These are phyloP conservation scores for Metschnikowia corniflorae DNA, from an alignment of 805 yeast species.

Conservation along the genomic window DNA sequence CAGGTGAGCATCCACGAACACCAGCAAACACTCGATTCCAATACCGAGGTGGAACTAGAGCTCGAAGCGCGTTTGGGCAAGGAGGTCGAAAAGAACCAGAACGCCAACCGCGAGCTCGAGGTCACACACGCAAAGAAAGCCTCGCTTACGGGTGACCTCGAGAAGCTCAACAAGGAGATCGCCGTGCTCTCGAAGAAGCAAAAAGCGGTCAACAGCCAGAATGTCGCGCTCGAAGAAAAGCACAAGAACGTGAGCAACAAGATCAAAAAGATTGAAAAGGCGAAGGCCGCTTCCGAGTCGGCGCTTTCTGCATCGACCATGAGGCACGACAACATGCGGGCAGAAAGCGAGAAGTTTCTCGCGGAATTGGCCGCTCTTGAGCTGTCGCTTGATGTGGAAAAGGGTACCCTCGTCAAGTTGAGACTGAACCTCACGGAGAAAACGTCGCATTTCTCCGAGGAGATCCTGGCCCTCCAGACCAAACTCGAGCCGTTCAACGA, in stretches of 20 bases:
- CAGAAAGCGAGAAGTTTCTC: slow-evolving; percentile 43
- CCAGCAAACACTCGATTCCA: slow-evolving; percentile 36
- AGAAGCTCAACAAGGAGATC: slow-evolving; percentile 20
- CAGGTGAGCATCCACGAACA: slow-evolving; percentile 50
- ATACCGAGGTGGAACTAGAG: slow-evolving; percentile 35
- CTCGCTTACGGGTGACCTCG: slow-evolving; percentile 13
- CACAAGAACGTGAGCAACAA: slow-evolving; percentile 60
- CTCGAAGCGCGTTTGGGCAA: slow-evolving; percentile 39
- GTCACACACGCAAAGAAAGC: slow-evolving; percentile 33
- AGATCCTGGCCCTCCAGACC: slow-evolving; percentile 60
- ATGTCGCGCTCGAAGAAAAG: slow-evolving; percentile 73
- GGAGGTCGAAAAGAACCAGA: slow-evolving; percentile 42
- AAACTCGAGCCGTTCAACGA: slow-evolving; percentile 82
- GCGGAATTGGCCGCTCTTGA: slow-evolving; percentile 45
- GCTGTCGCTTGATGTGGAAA: slow-evolving; percentile 49
- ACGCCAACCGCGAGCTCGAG: slow-evolving; percentile 27
- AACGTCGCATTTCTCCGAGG: slow-evolving; percentile 62
- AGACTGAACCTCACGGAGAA: slow-evolving; percentile 66
- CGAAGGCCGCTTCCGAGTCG: slow-evolving; percentile 45
- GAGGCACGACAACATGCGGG: slow-evolving; percentile 43
- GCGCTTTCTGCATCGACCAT: slow-evolving; percentile 43
- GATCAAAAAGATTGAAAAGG: slow-evolving; percentile 55
- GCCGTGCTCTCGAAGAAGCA: slow-evolving; percentile 24
- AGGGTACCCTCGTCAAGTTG: slow-evolving; percentile 54
- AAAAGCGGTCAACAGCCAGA: slow-evolving; percentile 41